A percentile compares a stretch with the other conserved stretches of the same genome.
phyloP scores from a whole-genome alignment of 495 filamentous ascomycete species.

The Penicillium taxi region DNA sequence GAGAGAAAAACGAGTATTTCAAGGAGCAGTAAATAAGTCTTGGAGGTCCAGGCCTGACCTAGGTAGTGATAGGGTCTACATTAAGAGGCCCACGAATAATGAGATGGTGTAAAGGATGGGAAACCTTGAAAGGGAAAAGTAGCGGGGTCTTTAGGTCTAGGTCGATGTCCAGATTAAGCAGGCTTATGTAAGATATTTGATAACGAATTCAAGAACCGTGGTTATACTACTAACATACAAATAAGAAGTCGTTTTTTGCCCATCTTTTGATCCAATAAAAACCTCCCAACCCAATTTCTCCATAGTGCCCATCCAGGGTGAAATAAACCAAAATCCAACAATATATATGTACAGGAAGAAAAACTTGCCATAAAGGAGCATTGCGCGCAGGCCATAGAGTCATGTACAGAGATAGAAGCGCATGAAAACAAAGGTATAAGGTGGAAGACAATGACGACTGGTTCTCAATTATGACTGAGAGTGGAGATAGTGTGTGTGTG shows the following conservation, averaged over 20 bases:
- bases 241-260: constrained; percentile 13
- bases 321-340: constrained; percentile 9
- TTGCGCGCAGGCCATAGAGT: constrained; percentile 18
- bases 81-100: no score
- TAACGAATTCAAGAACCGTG: constrained; percentile 5
- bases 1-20: no score
- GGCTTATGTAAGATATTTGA: constrained; percentile 5
- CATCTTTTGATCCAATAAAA: constrained; percentile 3
- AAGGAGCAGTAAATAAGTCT: no score
- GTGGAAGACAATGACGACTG: constrained; percentile 14
- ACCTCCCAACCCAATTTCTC: constrained; percentile 12
- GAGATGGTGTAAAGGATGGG: no score
- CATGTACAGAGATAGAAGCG: constrained; percentile 23
- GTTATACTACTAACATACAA: constrained; percentile 10
- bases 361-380: constrained; percentile 13
- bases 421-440: constrained; percentile 8
- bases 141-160: no score
- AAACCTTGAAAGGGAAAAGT: no score
- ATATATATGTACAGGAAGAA: constrained; percentile 34
- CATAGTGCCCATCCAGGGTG: constrained; percentile 24
- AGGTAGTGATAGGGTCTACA: no score
- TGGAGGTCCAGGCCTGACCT: no score
- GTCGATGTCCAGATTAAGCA: no score
- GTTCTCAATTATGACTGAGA: constrained; percentile 9
- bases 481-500: no score